These are phyloP conservation scores for Fagopyrum esculentum DNA, from an alignment of 148 eudicot species.

Conservation along the genomic window DNA sequence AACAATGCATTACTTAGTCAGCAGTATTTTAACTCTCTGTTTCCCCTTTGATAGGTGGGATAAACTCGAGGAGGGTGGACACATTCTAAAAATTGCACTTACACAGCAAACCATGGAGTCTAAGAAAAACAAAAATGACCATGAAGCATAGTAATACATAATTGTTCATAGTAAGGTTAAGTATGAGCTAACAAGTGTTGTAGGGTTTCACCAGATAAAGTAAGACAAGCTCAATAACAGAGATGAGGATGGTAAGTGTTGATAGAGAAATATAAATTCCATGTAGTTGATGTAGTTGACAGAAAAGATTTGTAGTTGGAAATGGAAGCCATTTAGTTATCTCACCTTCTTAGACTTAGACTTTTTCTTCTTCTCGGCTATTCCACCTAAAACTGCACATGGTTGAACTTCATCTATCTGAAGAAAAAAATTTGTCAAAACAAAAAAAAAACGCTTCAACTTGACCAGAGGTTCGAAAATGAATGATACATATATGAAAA, in stretches of 20 bases:
- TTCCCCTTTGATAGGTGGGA: background rate
- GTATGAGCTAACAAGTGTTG: background rate
- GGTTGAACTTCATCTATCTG: constrained; percentile 96
- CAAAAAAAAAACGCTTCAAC: constrained; percentile 11
- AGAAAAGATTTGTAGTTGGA: background rate
- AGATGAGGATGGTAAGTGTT: constrained; percentile 2
- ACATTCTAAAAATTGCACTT: background rate
- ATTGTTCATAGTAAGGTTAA: background rate
- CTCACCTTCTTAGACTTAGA: constrained; percentile 60
- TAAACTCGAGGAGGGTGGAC: background rate
- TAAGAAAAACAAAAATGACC: background rate
- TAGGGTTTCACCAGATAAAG: background rate
- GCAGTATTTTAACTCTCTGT: background rate
- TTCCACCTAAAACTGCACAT: constrained; percentile 60
- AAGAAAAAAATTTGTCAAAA: background rate
- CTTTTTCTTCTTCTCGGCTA: constrained; percentile 64
- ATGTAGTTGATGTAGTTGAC: background rate
- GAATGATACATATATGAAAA: background rate
- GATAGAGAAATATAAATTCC: background rate
- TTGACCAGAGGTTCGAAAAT: background rate
- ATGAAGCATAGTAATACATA: background rate
- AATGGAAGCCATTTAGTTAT: background rate
- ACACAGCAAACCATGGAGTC: background rate
- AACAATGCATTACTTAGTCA: background rate
- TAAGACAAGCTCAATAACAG: background rate